Conservation (phyloP, 345 rosid species). For the Melaleuca quinquenervia region DNA sequence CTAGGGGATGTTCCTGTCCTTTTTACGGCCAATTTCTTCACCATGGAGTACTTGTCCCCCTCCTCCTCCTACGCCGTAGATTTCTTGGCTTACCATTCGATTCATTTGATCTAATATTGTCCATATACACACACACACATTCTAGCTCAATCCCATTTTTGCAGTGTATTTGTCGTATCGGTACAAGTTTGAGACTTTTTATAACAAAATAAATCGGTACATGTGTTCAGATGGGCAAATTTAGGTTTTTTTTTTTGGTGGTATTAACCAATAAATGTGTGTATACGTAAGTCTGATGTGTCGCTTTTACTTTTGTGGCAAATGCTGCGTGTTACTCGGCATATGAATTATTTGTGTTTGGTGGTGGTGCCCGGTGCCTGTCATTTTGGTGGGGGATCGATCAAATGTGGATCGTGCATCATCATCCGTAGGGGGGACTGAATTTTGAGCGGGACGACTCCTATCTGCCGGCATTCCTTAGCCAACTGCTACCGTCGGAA, state of each 20-base stretch:
- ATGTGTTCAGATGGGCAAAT: too few relatives aligned
- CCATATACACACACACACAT: too few relatives aligned
- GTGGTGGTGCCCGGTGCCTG: neutral
- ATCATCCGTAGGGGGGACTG: neutral
- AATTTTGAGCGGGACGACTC: too few relatives aligned
- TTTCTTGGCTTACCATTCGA: neutral
- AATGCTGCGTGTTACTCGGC: neutral
- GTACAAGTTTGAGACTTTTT: too few relatives aligned
- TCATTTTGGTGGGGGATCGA: too few relatives aligned
- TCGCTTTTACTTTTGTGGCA: neutral
- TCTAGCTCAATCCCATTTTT: too few relatives aligned
- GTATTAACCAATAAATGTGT: too few relatives aligned
- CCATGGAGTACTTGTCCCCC: neutral
- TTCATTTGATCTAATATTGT: neutral
- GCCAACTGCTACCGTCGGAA: rapidly evolving
- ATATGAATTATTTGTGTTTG: neutral
- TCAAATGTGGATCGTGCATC: neutral
- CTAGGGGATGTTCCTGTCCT: neutral
- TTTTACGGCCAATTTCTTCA: neutral
- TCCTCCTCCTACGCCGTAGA: neutral
- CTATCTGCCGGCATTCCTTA: neutral
- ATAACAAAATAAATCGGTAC: too few relatives aligned
- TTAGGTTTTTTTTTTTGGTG: too few relatives aligned
- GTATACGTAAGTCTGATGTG: too few relatives aligned
- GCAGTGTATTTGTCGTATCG: too few relatives aligned